Evolutionary conservation across 441 rosid species (phyloP), one percentile per base, ranked within the genome.

Genomic region (Adansonia grandidieri): DNA sequence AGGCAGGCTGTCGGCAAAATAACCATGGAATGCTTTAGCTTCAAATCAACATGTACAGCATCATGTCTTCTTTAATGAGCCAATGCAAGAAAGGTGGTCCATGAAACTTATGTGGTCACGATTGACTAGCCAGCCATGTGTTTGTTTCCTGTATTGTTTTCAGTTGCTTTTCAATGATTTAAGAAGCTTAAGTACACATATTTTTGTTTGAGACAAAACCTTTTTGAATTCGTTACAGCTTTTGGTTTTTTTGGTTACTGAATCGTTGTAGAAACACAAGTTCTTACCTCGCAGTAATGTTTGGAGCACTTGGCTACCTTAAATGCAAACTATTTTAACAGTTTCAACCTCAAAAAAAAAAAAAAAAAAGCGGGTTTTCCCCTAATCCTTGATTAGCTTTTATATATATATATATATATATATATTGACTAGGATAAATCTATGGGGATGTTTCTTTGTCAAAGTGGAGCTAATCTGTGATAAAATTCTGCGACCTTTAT

Each of bases 61-160:
- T 61, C 22, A 50, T 53, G 57, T 62, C 80, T 68, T 79, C 57
- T 76, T 47, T 81, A 67, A 73, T 51, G 80, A 77, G 78, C 84
- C 80, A 78, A 77, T 58, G 19, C 57, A 79, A 5, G 14, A 44
- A n/a, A 75, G 53, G 85, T 87, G 88, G 87, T 82, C 90, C 88
- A 81, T 84, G 80, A 48, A 62, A 50, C 76, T 78, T 81, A 11
- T 84, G 87, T 84, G 87, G 84, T n/a, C 80, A 80, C 80, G 51
- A 69, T 40, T 79, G 42, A 73, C 62, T 65, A 73, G 66, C 67
- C 56, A 75, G 40, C 82, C 80, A 73, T 84, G 80, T 81, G 77
- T 17, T 75, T 65, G 62, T 58, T 76, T 50, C 47, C 74, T 53
- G 78, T 73, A 73, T 11, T 14, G 17, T 63, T 63, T 64, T 69